Base-by-base conservation (phyloP, 1,284 basidiomycete species). In the Lignosus rhinocerotis region DNA sequence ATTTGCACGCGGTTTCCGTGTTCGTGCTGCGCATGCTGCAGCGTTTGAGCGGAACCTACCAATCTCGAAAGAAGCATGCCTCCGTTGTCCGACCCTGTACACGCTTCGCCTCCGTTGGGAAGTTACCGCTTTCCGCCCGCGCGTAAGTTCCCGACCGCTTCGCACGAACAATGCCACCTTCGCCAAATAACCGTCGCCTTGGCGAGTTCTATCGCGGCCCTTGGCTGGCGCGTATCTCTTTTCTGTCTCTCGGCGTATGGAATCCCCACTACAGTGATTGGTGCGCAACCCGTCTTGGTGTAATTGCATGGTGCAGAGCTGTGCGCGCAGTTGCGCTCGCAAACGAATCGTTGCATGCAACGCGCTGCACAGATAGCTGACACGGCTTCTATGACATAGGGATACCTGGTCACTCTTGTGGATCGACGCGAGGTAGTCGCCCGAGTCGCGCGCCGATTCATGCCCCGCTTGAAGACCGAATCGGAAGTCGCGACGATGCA, bases 401-500 rank as follows among this genome's bases (percentile, higher is more conserved):
- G 88, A 33, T 92, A 91, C 75, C 80, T 90, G 3, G 76, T 92
- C 57, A 87, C 83, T 4, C 79, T 92, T n/a, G 75, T 72, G 30
- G 81, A 87, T 66, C 75, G 78, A 16, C 77, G 79, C 53, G 79
- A 88, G 58, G 70, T 93, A 30, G 84, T 93, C 10, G 88, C 87
- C 5, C 83, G 90, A 39, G 88, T 93, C 25, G 90, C 90, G 3
- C 85, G 90, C 50, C 82, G 88, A 12, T 92, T 88, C 72, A 91
- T 92, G 88, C 87, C 90, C 2, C 81, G 86, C 34, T 78, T 90
- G 63, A 93, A 93, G 76, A 91, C 87, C 4, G 87, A 89, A 70
- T 91, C 89, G 0, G 91, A 93, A 69, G 86, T 92, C 16, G 90
- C 90, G 2, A 93, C 90, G 0, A 85, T 93, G 77, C 78, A 81